Evolutionary conservation across 345 rosid species (phyloP).

Genomic region (Hibiscus mutabilis): DNA sequence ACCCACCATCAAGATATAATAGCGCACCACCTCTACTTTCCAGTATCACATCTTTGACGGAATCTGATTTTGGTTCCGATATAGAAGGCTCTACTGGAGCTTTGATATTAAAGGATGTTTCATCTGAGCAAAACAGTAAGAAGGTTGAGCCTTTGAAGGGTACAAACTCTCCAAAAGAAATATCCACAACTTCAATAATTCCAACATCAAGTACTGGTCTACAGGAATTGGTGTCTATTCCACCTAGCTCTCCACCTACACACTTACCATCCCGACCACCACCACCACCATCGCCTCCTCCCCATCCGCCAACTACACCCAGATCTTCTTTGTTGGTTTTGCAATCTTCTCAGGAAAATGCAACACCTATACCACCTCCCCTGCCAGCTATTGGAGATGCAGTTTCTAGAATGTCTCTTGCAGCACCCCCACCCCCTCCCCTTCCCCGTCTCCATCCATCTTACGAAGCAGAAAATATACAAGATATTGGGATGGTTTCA

Average conservation of each 20-base stretch:
- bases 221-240: slow-evolving; percentile 23
- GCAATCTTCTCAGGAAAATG: slow-evolving; percentile 14
- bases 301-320: slow-evolving; percentile 23
- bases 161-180: slow-evolving; percentile 29
- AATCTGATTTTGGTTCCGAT: slow-evolving; percentile 31
- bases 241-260: slow-evolving; percentile 23
- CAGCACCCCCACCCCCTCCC: slow-evolving; percentile 15
- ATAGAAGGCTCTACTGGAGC: slow-evolving; percentile 26
- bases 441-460: slow-evolving; percentile 29
- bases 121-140: slow-evolving; percentile 9
- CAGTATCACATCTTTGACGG: slow-evolving; percentile 38
- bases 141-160: slow-evolving; percentile 26
- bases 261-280: slow-evolving; percentile 13
- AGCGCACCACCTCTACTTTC: slow-evolving; percentile 83
- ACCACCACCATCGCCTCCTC: not conserved
- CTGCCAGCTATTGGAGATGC: slow-evolving; percentile 22
- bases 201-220: slow-evolving; percentile 25
- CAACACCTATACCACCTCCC: slow-evolving; percentile 19
- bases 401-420: slow-evolving; percentile 18
- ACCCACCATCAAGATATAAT: slow-evolving; percentile 72
- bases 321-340: slow-evolving; percentile 22
- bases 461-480: slow-evolving; percentile 21
- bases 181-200: slow-evolving; percentile 29
- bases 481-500: slow-evolving; percentile 19
- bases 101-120: slow-evolving; percentile 32